Percentiles rank a stretch among this genome's conserved stretches.
Conservation (phyloP, 2,329 filamentous ascomycete genomes). For the Trematosphaeria pertusa region DNA sequence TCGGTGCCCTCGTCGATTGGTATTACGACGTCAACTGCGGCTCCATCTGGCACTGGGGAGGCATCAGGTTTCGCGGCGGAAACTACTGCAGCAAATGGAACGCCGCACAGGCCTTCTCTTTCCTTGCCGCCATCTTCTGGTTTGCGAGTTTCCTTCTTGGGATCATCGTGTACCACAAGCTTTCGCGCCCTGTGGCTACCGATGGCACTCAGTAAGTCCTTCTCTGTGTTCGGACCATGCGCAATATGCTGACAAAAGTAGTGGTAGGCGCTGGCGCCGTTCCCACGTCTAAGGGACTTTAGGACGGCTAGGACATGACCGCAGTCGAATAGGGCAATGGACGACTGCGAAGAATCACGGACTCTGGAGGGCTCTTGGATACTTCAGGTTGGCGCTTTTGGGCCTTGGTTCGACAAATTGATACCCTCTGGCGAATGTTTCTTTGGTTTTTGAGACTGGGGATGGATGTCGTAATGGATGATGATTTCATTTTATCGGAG, state of each 20-base stretch:
- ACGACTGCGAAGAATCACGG: no score
- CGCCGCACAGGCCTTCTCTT: constrained; percentile 73
- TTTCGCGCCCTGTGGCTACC: constrained; percentile 12
- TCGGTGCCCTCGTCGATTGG: constrained; percentile 49
- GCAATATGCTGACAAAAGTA: no score
- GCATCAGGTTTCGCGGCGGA: constrained; percentile 51
- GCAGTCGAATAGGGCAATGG: no score
- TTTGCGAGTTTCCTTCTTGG: constrained; percentile 59
- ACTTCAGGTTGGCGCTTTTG: no score
- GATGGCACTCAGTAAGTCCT: constrained; percentile 18
- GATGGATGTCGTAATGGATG: no score
- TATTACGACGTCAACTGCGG: constrained; percentile 34
- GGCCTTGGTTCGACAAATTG: no score
- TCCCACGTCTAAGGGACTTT: constrained; percentile 22
- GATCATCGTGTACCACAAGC: constrained; percentile 23
- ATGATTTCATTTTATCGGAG: no score
- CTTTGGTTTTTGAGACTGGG: no score
- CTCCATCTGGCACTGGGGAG: constrained; percentile 59
- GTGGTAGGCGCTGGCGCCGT: constrained; percentile 18
- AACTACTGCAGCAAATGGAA: constrained; percentile 72
- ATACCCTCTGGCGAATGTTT: no score
- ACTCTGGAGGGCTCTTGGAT: no score
- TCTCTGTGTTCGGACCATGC: neutral
- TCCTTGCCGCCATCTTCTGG: constrained; percentile 75
- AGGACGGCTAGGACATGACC: no score